Evolutionary conservation across 805 yeast species (phyloP), one percentile per base, ranked within the genome.

Genomic region (Yarrowia yakushimensis): DNA sequence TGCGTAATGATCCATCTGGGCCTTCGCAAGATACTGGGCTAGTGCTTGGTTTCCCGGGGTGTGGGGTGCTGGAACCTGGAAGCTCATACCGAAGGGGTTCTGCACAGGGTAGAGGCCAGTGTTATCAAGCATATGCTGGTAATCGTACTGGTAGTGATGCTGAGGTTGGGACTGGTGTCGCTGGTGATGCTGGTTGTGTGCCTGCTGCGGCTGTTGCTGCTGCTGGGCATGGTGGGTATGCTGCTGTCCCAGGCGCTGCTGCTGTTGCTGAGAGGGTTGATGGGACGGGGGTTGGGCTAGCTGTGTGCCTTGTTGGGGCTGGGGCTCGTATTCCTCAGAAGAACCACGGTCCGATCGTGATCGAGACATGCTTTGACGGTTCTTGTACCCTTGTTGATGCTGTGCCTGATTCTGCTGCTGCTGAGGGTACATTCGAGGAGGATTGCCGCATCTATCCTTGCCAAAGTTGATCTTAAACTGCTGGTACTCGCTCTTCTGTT

Each of bases 401-500:
- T 36, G 43, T 6, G 30, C 39, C 39, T 48, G 55, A 18, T n/a
- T 48, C 39, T 31, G 55, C 55, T 48, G 55, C 12, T 31, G 55
- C 30, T 41, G 46, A 17, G 61, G 48, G 30, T 55, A 41, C 48
- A 55, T 41, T 13, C 48, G 46, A n/a, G 97, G 97, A 64, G 90
- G 85, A 71, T 92, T 90, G 30, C 97, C 98, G 74, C 98, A 93
- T 70, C 99, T 82, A 72, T 90, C 97, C 71, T 91, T 91, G 59
- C 97, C 97, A 72, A 88, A 92, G 72, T 91, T 90, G 68, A 93
- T 87, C 73, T 90, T 90, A 69, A 91, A 80, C 64, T 81, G 80
- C 67, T 81, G 80, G 63, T 77, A 76, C 33, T 83, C 88, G 5
- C 80, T 80, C 69, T 86, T 84, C 48, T 87, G 85, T 73, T 89